A percentile compares a stretch with the other conserved stretches of the same genome.
These are phyloP conservation scores for Populus tomentosa DNA, from an alignment of 441 rosid genomes.

Conservation along the genomic window DNA sequence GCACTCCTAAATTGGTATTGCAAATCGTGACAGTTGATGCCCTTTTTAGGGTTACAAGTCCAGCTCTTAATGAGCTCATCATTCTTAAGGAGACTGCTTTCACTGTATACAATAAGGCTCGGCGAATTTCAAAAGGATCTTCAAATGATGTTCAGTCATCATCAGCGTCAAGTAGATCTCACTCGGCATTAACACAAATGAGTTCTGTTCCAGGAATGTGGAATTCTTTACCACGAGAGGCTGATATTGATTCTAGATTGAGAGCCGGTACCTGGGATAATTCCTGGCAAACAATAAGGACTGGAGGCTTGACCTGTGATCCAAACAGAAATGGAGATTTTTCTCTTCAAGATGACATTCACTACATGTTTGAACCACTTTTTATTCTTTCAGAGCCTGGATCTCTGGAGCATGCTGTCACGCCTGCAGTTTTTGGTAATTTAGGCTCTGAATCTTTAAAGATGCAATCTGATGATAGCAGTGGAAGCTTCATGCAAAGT, in stretches of 20 bases:
- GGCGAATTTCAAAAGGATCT: conserved; percentile 82
- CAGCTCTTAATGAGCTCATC: conserved; percentile 76
- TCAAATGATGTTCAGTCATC: conserved; percentile 51
- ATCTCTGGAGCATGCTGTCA: conserved; percentile 79
- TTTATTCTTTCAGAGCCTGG: conserved; percentile 98
- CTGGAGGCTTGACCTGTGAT: conserved; percentile 78
- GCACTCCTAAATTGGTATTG: conserved; percentile 76
- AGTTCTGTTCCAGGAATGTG: conserved; percentile 71
- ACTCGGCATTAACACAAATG: conserved; percentile 56
- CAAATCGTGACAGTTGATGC: conserved; percentile 96
- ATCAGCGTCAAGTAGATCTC: conserved; percentile 66
- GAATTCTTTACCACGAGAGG: conserved; percentile 89
- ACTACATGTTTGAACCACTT: conserved; percentile 93
- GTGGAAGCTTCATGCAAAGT: conserved; percentile 58
- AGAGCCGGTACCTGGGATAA: conserved; percentile 84
- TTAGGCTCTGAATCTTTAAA: conserved; percentile 59
- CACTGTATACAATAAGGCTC: conserved; percentile 92
- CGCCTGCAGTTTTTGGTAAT: conserved; percentile 51
- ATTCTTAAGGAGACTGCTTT: conserved; percentile 97
- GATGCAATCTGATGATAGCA: conserved; percentile 56
- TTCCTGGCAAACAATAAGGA: conserved; percentile 81
- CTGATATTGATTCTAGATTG: conserved; percentile 84
- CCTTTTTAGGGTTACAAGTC: conserved; percentile 89
- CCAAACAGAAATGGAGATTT: conserved; percentile 78
- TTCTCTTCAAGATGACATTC: conserved; percentile 59